These are phyloP conservation scores for Penicillium turbatum DNA, from an alignment of 495 filamentous ascomycete genomes.

Conservation along the genomic window DNA sequence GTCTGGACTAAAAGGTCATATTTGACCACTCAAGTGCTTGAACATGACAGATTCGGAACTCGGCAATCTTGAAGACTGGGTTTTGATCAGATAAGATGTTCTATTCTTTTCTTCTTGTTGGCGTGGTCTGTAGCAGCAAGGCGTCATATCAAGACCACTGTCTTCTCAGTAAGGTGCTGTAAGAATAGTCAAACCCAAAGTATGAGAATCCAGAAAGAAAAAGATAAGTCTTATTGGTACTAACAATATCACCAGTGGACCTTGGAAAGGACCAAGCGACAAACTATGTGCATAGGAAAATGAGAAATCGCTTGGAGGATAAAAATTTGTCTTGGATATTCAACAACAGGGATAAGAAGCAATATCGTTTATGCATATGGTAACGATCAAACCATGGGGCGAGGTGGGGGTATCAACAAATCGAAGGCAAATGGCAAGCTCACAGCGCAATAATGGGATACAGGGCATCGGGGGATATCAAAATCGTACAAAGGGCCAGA, in stretches of 20 bases:
- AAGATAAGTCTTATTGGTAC: neutral
- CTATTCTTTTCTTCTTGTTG: too few species aligned
- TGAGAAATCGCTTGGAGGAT: constrained; percentile 6
- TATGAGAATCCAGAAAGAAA: neutral
- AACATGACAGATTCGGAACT: too few species aligned
- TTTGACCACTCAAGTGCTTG: too few species aligned
- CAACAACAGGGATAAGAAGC: constrained; percentile 7
- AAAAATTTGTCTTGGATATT: constrained; percentile 12
- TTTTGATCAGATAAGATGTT: neutral
- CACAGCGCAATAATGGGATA: constrained; percentile 10
- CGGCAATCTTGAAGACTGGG: neutral
- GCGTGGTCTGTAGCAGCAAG: too few species aligned
- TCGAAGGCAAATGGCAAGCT: constrained; percentile 18
- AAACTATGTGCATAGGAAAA: constrained; percentile 23
- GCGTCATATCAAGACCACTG: too few species aligned
- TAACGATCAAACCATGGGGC: constrained; percentile 26
- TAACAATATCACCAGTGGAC: constrained; percentile 4
- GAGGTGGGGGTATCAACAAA: constrained; percentile 45
- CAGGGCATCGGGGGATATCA: constrained; percentile 2
- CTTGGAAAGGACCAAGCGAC: neutral
- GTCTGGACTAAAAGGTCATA: neutral
- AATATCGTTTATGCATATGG: constrained; percentile 19
- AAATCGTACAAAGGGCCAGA: constrained; percentile 14
- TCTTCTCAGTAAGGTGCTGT: too few species aligned
- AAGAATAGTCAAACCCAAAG: too few species aligned